phyloP scores from a whole-genome alignment of 2,329 filamentous ascomycete species.

The Clarireedia sp. region DNA sequence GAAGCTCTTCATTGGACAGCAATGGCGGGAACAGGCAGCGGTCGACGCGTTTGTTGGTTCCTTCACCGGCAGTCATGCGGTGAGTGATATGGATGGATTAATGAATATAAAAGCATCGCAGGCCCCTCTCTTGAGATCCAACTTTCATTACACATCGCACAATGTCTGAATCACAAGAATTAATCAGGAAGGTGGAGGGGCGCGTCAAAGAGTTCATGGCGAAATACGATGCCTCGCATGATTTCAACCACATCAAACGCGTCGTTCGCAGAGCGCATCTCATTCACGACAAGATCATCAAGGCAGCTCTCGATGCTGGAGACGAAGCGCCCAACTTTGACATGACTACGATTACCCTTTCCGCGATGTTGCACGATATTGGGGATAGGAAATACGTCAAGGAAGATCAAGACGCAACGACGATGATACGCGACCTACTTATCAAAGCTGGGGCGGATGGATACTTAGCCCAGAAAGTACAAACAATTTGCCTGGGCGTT shows the following conservation, averaged over 20 bases:
- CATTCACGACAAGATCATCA: conserved; percentile 31
- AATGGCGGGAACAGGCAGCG: too few relatives aligned
- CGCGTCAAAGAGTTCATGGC: conserved; percentile 65
- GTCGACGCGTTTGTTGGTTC: neutral
- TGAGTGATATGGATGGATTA: neutral
- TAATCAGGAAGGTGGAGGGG: conserved; percentile 46
- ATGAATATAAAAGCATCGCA: neutral
- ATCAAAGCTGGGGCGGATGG: conserved; percentile 46
- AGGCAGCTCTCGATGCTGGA: conserved; percentile 32
- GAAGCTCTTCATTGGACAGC: too few relatives aligned
- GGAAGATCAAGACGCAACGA: conserved; percentile 41
- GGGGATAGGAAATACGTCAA: conserved; percentile 71
- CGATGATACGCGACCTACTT: conserved; percentile 48
- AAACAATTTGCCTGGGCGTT: conserved; percentile 66
- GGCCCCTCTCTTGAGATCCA: neutral
- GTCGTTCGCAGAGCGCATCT: conserved; percentile 58
- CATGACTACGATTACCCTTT: conserved; percentile 53
- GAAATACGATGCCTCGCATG: conserved; percentile 74
- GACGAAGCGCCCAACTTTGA: conserved; percentile 35
- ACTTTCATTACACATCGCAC: neutral
- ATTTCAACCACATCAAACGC: conserved; percentile 74
- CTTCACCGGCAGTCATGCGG: neutral
- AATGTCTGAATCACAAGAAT: conserved; percentile 14
- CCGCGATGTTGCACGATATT: conserved; percentile 75
- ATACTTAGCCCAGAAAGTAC: conserved; percentile 56